Conservation (phyloP, 768 basidiomycete genomes). For the Leucocoprinus birnbaumii region DNA sequence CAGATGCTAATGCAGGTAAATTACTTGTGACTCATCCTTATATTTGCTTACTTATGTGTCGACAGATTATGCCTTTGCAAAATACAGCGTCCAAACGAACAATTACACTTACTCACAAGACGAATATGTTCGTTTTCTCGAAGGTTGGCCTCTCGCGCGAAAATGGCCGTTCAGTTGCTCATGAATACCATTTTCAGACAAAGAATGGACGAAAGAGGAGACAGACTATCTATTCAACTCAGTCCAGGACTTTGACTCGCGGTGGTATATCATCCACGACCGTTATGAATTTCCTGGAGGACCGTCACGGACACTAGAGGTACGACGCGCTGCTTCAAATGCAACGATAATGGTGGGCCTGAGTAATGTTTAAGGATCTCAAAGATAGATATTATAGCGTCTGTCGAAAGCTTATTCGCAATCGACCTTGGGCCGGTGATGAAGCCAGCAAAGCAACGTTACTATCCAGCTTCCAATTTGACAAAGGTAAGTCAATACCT, state of each 20-base stretch:
- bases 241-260: conserved; percentile 76
- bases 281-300: conserved; percentile 77
- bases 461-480: conserved; percentile 76
- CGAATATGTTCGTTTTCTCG: conserved; percentile 80
- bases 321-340: conserved; percentile 28
- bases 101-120: conserved; percentile 76
- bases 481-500: conserved; percentile 61
- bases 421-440: conserved; percentile 82
- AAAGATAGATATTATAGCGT: conserved; percentile 94
- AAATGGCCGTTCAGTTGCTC: neutral
- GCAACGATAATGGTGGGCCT: neutral
- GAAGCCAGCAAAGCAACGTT: conserved; percentile 66
- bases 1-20: conserved; percentile 55
- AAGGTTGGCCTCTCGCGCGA: conserved; percentile 44
- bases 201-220: conserved; percentile 89
- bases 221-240: conserved; percentile 89
- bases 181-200: too few relatives aligned
- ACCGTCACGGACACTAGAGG: conserved; percentile 64
- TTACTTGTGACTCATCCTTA: conserved; percentile 3
- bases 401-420: conserved; percentile 84
- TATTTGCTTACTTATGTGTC: neutral
- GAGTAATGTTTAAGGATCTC: conserved; percentile 56
- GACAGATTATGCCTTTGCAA: conserved; percentile 76
- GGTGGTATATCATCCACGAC: conserved; percentile 90
- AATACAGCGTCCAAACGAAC: conserved; percentile 72